phyloP scores from a whole-genome alignment of 1,284 basidiomycete genomes.

The Fomitopsis betulina region DNA sequence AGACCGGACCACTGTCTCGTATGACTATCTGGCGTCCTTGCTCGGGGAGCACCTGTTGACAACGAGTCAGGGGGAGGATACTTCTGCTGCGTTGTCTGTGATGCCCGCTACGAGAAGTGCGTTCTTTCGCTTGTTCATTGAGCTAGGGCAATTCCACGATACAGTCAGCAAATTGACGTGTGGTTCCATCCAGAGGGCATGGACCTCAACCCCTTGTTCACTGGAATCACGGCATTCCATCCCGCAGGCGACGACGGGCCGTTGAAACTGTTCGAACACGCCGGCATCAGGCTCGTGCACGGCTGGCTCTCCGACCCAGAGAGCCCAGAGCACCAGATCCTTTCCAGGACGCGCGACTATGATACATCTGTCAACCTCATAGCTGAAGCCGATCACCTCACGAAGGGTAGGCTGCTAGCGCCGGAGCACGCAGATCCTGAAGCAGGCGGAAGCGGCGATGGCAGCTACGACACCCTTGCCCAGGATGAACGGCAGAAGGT shows the following conservation, averaged over 20 bases:
- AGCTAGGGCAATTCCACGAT: background rate
- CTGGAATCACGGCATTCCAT: conserved; percentile 59
- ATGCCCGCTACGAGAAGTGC: conserved; percentile 80
- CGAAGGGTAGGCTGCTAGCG: conserved; percentile 54
- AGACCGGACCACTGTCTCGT: conserved; percentile 69
- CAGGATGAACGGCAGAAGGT: conserved; percentile 55
- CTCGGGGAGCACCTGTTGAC: conserved; percentile 79
- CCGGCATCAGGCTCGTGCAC: conserved; percentile 78
- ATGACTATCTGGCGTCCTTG: conserved; percentile 77
- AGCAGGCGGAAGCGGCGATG: background rate
- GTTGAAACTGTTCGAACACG: conserved; percentile 81
- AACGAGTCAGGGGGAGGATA: conserved; percentile 55
- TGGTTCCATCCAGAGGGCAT: conserved; percentile 55
- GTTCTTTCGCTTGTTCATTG: conserved; percentile 19
- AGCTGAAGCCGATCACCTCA: conserved; percentile 71
- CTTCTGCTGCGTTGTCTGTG: conserved; percentile 75
- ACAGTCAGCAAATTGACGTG: background rate
- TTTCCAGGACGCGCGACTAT: conserved; percentile 57
- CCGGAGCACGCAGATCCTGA: conserved; percentile 23
- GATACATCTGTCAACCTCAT: conserved; percentile 69
- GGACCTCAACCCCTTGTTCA: conserved; percentile 83
- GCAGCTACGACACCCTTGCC: conserved; percentile 29
- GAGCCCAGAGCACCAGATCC: conserved; percentile 51
- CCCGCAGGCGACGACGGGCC: conserved; percentile 63
- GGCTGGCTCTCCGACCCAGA: conserved; percentile 89